Evolutionary conservation across 2,329 filamentous ascomycete species (phyloP), one percentile per base, ranked within the genome.

Genomic region (Lasiodiplodia sp.): DNA sequence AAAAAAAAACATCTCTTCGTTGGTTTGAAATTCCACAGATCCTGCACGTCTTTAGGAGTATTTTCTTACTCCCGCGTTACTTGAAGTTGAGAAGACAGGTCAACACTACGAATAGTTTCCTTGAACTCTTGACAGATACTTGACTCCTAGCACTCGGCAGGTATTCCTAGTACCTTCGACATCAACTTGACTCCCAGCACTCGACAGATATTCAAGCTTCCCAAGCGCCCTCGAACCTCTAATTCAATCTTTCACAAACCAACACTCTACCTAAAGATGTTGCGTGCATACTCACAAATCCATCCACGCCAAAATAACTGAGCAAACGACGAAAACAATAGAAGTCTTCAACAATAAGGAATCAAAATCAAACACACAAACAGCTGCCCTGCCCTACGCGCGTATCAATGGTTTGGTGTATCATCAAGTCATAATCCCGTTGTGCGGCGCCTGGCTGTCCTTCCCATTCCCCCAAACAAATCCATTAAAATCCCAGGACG

Each of bases 361-460:
- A 14, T 25, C 16, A 55, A 58, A n/a, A 37, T 4, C 31, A 47
- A 47, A 47, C 21, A 14, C 57, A 60, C 21, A 47, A 31, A 38
- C 16, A 44, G 5, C 55, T 16, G 10, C 44, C 57, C 25, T 60
- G 11, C 21, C 57, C n/a, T 47, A 31, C 57, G 8, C 31, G 31
- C 31, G 8, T n/a, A n/a, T 44, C 57, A 44, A 40, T 60, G 8
- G 21, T 38, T 16, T 47, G 57, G 57, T 60, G 57, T 60, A 60
- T 60, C 38, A 60, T 47, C 57, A 60, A 28, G 37, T 60, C 57
- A 40, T 60, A 60, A 60, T 47, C 23, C 37, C 38, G 23, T 47
- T 6, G 23, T 60, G 18, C 47, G 57, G 57, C 38, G 23, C 37
- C 57, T 28, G 55, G 25, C 23, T 60, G 23, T 28, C 57, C 38